A percentile compares a stretch with the other conserved stretches of the same genome.
These are phyloP conservation scores for Lonicera japonica DNA, from an alignment of 129 eudicot species.

Conservation along the genomic window DNA sequence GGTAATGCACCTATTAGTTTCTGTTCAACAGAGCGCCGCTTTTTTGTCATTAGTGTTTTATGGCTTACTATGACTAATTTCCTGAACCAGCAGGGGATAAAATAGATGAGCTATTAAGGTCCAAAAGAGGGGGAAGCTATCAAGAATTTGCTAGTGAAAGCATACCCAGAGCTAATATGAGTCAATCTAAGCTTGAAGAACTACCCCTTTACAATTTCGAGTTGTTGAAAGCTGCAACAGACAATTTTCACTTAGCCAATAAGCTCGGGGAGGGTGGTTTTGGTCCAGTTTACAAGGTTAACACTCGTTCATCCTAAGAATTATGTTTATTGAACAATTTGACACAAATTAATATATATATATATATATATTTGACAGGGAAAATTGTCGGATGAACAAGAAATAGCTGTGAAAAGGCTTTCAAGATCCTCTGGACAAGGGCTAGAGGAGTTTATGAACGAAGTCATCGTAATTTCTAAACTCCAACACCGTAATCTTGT, in stretches of 20 bases:
- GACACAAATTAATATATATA: too few relatives aligned
- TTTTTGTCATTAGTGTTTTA: background rate
- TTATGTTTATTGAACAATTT: background rate
- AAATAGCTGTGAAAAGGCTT: slow-evolving; percentile 47
- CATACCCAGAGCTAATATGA: background rate
- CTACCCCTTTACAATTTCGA: slow-evolving; percentile 28
- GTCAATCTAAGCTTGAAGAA: slow-evolving; percentile 10
- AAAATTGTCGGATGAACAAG: slow-evolving; percentile 18
- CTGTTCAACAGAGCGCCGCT: background rate
- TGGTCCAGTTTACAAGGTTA: slow-evolving; percentile 46
- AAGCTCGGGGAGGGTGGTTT: slow-evolving; percentile 44
- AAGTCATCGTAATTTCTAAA: slow-evolving; percentile 33
- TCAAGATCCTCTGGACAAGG: slow-evolving; percentile 44
- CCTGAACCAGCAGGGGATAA: background rate
- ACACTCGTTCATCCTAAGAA: background rate
- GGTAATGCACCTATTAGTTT: background rate
- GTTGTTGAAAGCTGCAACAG: slow-evolving; percentile 21
- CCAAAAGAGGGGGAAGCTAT: slow-evolving; percentile 1
- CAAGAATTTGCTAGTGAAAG: background rate
- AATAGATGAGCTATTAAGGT: background rate
- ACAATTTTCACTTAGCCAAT: slow-evolving; percentile 17
- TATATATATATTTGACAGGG: slow-evolving; percentile 25
- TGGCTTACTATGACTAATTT: background rate
- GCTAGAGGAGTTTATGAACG: slow-evolving; percentile 38
- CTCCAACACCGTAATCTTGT: slow-evolving; percentile 48